Base-by-base conservation (phyloP, 2,329 filamentous ascomycete species). In the Penicillium fuscoglaucum region DNA sequence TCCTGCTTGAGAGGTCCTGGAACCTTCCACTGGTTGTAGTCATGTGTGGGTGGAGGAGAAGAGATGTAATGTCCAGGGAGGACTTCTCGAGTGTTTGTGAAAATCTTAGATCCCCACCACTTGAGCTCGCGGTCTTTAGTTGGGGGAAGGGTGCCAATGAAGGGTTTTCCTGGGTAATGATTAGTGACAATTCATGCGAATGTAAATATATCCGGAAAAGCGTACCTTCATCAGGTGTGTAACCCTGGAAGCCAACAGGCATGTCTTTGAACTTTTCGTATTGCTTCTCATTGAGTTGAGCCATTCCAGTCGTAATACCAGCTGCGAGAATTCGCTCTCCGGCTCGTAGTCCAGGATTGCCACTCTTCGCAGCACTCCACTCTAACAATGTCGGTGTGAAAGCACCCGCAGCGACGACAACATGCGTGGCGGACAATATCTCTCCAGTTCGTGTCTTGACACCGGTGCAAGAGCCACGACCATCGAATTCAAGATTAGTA, bases 1-100 rank as follows among this genome's bases (percentile, higher is more conserved):
- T 88, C 86, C 43, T 83, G 74, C 69, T 85, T 84, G 10, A 88
- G 76, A 21, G 74, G 72, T 1, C 73, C 74, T 0, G 86, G 68
- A 65, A 88, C 83, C 28, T 84, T 78, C 86, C 86, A 89, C 66
- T 89, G 86, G 6, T 77, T 80, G 65, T 88, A 88, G 63, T 88
- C 85, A 46, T 64, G 62, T 17, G 61, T 66, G 3, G 68, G 66
- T 2, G 86, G 86, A 0, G 86, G 86, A 19, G 79, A 79, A 3
- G 86, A 88, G 49, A 88, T 72, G 48, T 74, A 72, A 5, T 79
- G 80, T 0, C 84, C 83, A 1, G 84, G 81, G 43, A 82, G 62
- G 7, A 83, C 76, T 58, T 83, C 80, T 17, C 74, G 74, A 0
- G 79, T 83, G 71, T 86, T 86, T 51, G 72, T 80, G 72, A 87